Evolutionary conservation across 352 stramenopile genomes (phyloP).

Genomic region (Globisporangium canariense): DNA sequence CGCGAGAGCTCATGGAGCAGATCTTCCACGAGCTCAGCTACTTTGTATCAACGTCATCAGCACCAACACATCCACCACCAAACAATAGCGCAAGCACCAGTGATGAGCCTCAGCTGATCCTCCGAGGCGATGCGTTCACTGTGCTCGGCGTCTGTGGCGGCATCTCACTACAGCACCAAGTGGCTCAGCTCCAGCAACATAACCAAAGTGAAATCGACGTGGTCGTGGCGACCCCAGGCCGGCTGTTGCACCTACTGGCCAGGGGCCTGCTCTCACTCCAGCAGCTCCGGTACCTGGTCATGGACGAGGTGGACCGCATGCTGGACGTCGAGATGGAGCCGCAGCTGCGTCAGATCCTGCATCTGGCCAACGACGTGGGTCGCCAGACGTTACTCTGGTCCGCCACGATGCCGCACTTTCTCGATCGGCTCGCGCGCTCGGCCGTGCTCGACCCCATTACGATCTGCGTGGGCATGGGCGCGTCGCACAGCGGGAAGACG

Average conservation of each 20-base stretch:
- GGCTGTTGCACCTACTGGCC: conserved; percentile 47
- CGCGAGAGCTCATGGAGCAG: conserved; percentile 95
- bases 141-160: conserved; percentile 49
- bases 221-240: conserved; percentile 55
- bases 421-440: conserved; percentile 90
- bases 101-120: conserved; percentile 39
- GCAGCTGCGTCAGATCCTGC: conserved; percentile 94
- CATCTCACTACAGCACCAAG: conserved; percentile 31
- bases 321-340: conserved; percentile 90
- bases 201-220: conserved; percentile 28
- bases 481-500: conserved; percentile 30
- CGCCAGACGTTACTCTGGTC: conserved; percentile 92
- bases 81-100: not conserved
- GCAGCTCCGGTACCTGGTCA: conserved; percentile 57
- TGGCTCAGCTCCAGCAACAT: conserved; percentile 21
- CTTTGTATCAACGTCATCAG: conserved; percentile 14
- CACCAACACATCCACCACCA: not conserved
- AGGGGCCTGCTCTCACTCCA: conserved; percentile 26
- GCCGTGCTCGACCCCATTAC: conserved; percentile 92
- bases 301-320: conserved; percentile 97
- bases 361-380: conserved; percentile 47
- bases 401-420: conserved; percentile 90
- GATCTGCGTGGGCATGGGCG: conserved; percentile 83
- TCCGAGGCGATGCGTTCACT: conserved; percentile 13
- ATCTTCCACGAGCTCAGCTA: conserved; percentile 75